Conservation (phyloP, 129 eudicot species). For the Artemisia argyi region DNA sequence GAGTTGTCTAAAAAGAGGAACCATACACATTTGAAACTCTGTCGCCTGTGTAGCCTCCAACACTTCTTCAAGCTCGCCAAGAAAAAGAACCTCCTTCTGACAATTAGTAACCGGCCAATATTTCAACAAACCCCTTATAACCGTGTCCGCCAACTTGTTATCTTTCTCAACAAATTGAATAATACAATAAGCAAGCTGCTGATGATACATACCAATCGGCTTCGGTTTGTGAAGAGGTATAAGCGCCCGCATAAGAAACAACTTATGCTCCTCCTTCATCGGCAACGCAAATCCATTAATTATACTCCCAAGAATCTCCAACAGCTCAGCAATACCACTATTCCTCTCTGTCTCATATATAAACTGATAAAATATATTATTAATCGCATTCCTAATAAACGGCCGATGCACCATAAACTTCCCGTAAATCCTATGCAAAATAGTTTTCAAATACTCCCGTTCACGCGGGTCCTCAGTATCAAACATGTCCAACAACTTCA, state of each 20-base stretch:
- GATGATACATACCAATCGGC: slow-evolving; percentile 67
- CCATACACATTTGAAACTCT: slow-evolving; percentile 83
- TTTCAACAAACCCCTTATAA: slow-evolving; percentile 75
- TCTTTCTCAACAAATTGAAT: slow-evolving; percentile 90
- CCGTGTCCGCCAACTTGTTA: slow-evolving; percentile 65
- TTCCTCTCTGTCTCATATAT: slow-evolving; percentile 79
- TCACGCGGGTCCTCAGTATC: slow-evolving; percentile 89
- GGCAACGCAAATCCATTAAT: slow-evolving; percentile 93
- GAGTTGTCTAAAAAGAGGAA: slow-evolving; percentile 75
- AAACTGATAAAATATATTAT: slow-evolving; percentile 76
- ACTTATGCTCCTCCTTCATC: slow-evolving; percentile 89
- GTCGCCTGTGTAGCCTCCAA: slow-evolving; percentile 70
- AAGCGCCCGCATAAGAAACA: slow-evolving; percentile 81
- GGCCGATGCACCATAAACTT: slow-evolving; percentile 95
- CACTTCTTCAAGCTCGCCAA: slow-evolving; percentile 84
- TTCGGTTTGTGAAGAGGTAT: slow-evolving; percentile 91
- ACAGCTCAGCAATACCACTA: slow-evolving; percentile 73
- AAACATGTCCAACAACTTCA: slow-evolving; percentile 74
- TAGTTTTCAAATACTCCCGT: slow-evolving; percentile 79
- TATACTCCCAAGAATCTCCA: slow-evolving; percentile 90
- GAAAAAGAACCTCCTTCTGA: slow-evolving; percentile 88
- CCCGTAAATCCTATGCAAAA: slow-evolving; percentile 85
- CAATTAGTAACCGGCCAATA: slow-evolving; percentile 89
- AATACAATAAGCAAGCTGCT: slow-evolving; percentile 77
- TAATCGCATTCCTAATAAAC: slow-evolving; percentile 79